phyloP scores from a whole-genome alignment of 2,329 filamentous ascomycete species.

The Thelonectria olida region DNA sequence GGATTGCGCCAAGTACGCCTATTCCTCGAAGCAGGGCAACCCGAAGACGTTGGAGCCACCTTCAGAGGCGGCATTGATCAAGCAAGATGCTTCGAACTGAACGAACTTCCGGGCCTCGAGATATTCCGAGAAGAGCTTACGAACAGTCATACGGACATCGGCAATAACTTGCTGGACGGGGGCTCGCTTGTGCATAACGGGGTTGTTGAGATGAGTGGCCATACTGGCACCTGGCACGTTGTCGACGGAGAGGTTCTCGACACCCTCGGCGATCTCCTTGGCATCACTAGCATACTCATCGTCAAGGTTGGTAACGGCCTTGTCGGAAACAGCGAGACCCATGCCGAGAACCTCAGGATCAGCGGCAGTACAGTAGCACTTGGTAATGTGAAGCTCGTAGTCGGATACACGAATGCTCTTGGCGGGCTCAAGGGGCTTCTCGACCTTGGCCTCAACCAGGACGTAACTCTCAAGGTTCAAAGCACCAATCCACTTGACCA shows the following conservation, averaged over 20 bases:
- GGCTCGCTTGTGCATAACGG: conserved; percentile 89
- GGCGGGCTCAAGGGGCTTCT: conserved; percentile 86
- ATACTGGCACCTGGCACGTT: conserved; percentile 78
- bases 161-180: conserved; percentile 89
- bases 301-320: conserved; percentile 65
- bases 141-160: conserved; percentile 63
- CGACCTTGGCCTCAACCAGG: conserved; percentile 80
- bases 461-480: conserved; percentile 85
- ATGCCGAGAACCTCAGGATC: conserved; percentile 67
- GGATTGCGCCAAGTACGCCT: conserved; percentile 81
- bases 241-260: conserved; percentile 52
- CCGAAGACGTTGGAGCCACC: conserved; percentile 93
- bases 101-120: conserved; percentile 79
- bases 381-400: conserved; percentile 88
- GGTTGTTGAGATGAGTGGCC: conserved; percentile 88
- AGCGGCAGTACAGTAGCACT: conserved; percentile 80
- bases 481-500: conserved; percentile 90
- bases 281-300: conserved; percentile 60
- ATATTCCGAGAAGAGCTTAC: conserved; percentile 80
- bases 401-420: conserved; percentile 84
- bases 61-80: conserved; percentile 91
- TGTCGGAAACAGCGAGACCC: conserved; percentile 64
- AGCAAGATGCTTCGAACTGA: conserved; percentile 87
- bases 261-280: conserved; percentile 55
- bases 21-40: conserved; percentile 87